Conservation (phyloP, 495 filamentous ascomycete species). For the Penicillium desertorum region DNA sequence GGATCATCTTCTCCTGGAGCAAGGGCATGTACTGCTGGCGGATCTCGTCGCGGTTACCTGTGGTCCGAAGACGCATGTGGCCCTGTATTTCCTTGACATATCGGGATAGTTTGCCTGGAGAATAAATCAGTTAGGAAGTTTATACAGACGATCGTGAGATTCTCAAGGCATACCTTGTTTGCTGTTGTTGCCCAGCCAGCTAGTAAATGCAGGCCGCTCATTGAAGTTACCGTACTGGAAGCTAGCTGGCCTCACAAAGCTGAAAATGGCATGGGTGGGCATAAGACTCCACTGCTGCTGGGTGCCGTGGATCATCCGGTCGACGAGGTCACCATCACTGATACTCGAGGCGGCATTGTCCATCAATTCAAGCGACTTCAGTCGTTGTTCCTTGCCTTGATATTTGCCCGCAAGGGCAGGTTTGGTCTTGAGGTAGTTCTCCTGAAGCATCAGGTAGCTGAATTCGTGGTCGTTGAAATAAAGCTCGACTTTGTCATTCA, state of each 20-base stretch:
- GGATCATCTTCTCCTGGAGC: constrained; percentile 80
- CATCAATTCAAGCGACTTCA: constrained; percentile 79
- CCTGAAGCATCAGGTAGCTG: constrained; percentile 94
- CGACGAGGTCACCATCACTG: constrained; percentile 94
- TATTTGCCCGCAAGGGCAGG: constrained; percentile 62
- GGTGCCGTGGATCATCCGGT: constrained; percentile 95
- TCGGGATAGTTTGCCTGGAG: constrained; percentile 70
- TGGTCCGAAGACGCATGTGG: constrained; percentile 89
- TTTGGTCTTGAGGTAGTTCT: constrained; percentile 87
- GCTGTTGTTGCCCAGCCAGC: constrained; percentile 94
- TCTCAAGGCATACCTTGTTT: constrained; percentile 58
- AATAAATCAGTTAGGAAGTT: constrained; percentile 18
- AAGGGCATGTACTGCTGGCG: constrained; percentile 90
- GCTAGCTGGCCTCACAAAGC: constrained; percentile 89
- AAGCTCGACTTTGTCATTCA: constrained; percentile 97
- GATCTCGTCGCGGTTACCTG: constrained; percentile 91
- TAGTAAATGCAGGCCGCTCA: constrained; percentile 67
- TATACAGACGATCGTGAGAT: background rate
- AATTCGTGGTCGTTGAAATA: constrained; percentile 99
- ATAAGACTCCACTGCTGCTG: constrained; percentile 98
- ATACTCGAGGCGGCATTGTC: constrained; percentile 92
- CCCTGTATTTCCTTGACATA: constrained; percentile 93
- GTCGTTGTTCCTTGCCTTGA: constrained; percentile 61
- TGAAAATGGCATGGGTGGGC: constrained; percentile 96
- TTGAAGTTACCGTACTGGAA: constrained; percentile 75